Evolutionary conservation across 2,329 filamentous ascomycete genomes (phyloP).

Genomic region (Xylariaceae sp.): DNA sequence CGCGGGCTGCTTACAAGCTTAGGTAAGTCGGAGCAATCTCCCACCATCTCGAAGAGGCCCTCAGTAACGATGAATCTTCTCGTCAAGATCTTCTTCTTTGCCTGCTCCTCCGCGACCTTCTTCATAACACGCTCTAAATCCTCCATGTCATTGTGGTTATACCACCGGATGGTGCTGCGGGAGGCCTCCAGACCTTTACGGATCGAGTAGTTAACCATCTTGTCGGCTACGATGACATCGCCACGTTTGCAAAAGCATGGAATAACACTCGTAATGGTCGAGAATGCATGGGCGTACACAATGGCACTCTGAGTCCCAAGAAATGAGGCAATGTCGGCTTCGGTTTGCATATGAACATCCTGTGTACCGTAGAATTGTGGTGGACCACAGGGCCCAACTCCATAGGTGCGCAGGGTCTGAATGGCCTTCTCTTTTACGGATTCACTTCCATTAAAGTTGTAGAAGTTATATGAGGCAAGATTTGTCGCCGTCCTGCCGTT

Average conservation of each 20-base stretch:
- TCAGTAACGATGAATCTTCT: constrained; percentile 96
- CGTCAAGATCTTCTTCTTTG: constrained; percentile 82
- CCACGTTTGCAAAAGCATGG: constrained; percentile 96
- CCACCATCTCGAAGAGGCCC: constrained; percentile 88
- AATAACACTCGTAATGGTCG: constrained; percentile 95
- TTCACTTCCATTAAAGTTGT: constrained; percentile 94
- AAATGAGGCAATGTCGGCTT: constrained; percentile 90
- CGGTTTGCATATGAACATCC: constrained; percentile 96
- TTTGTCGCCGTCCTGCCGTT: constrained; percentile 92
- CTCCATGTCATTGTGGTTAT: constrained; percentile 93
- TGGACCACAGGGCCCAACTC: constrained; percentile 94
- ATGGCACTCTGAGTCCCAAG: constrained; percentile 89
- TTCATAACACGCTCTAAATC: constrained; percentile 86
- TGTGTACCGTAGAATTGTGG: constrained; percentile 98
- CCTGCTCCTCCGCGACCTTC: constrained; percentile 86
- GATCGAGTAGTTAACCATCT: constrained; percentile 90
- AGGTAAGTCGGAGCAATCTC: constrained; percentile 83
- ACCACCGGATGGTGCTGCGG: constrained; percentile 90
- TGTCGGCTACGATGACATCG: constrained; percentile 95
- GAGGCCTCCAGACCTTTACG: constrained; percentile 94
- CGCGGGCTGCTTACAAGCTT: constrained; percentile 66
- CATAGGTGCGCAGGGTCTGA: constrained; percentile 90
- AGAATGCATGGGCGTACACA: constrained; percentile 95
- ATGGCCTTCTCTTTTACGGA: constrained; percentile 94
- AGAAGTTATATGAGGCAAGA: constrained; percentile 94